Conservation (phyloP, 352 stramenopile genomes). For the Globisporangium nunn region DNA sequence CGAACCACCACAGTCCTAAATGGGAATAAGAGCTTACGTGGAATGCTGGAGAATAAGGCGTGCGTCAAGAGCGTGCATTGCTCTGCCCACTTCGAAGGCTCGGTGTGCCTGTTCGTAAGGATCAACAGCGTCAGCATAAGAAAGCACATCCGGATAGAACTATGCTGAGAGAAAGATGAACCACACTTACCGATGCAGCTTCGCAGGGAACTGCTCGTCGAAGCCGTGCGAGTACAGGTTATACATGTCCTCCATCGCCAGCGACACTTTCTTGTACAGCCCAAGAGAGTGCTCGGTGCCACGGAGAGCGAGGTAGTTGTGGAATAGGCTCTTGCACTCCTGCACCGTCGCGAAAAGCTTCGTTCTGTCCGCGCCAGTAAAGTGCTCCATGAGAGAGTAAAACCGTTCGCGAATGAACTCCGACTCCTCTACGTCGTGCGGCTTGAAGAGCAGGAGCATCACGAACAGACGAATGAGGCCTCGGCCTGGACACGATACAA, state of each 20-base stretch:
- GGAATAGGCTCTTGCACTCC: slow-evolving; percentile 48
- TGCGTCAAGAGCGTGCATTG: slow-evolving; percentile 80
- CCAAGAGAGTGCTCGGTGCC: slow-evolving; percentile 9
- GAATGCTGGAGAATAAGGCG: slow-evolving; percentile 73
- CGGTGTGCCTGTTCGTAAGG: slow-evolving; percentile 27
- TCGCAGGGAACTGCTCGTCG: slow-evolving; percentile 14
- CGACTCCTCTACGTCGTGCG: slow-evolving; percentile 20
- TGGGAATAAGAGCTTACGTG: slow-evolving; percentile 23
- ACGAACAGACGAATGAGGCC: slow-evolving; percentile 60
- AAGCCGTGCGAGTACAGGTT: slow-evolving; percentile 14
- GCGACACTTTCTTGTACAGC: slow-evolving; percentile 12
- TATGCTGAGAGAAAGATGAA: background rate
- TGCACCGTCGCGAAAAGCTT: slow-evolving; percentile 29
- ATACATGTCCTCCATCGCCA: slow-evolving; percentile 22
- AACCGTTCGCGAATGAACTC: slow-evolving; percentile 40
- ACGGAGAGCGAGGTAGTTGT: slow-evolving; percentile 37
- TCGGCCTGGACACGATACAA: slow-evolving; percentile 18
- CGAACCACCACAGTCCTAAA: background rate
- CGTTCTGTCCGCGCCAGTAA: slow-evolving; percentile 22
- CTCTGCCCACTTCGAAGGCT: slow-evolving; percentile 54
- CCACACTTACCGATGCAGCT: slow-evolving; percentile 14
- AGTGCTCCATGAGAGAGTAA: slow-evolving; percentile 31
- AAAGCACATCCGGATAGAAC: too few relatives aligned
- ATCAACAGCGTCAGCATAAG: background rate
- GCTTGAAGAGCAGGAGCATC: slow-evolving; percentile 51